Conservation (phyloP, 768 basidiomycete species). For the Termitomyces sp. region DNA sequence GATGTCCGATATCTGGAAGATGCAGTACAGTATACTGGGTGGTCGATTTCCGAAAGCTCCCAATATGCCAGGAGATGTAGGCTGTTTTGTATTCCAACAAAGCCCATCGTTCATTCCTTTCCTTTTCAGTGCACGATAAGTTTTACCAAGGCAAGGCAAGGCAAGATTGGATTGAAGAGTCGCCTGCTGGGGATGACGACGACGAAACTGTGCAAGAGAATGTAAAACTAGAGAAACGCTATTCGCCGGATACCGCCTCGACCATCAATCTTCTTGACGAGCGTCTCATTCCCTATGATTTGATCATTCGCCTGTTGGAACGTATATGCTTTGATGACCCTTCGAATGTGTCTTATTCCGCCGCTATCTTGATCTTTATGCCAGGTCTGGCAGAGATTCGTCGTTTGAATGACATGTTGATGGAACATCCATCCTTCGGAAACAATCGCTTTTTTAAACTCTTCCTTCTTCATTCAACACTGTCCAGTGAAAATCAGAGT, state of each 20-base stretch:
- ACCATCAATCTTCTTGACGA: constrained; percentile 87
- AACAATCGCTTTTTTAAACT: constrained; percentile 58
- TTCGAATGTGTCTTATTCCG: constrained; percentile 50
- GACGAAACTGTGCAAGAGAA: constrained; percentile 38
- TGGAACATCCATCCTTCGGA: constrained; percentile 71
- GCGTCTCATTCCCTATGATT: constrained; percentile 84
- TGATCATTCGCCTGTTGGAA: constrained; percentile 82
- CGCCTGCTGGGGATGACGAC: constrained; percentile 56
- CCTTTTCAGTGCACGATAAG: constrained; percentile 50
- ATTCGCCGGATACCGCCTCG: constrained; percentile 64
- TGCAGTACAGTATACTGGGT: constrained; percentile 75
- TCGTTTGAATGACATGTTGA: constrained; percentile 73
- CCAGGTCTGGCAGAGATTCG: constrained; percentile 94
- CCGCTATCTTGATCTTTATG: constrained; percentile 87
- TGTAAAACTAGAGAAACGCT: constrained; percentile 69
- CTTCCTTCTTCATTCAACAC: constrained; percentile 86
- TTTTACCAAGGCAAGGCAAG: constrained; percentile 56
- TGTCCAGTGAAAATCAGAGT: constrained; percentile 86
- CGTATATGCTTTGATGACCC: constrained; percentile 69
- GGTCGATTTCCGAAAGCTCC: constrained; percentile 75
- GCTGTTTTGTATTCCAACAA: constrained; percentile 16
- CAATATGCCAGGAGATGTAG: constrained; percentile 71
- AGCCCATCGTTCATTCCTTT: neutral
- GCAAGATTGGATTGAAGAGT: constrained; percentile 79
- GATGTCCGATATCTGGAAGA: constrained; percentile 85